Percentiles rank a stretch among this genome's conserved stretches.
phyloP scores from a whole-genome alignment of 768 basidiomycete genomes.

The Suillus luteus region DNA sequence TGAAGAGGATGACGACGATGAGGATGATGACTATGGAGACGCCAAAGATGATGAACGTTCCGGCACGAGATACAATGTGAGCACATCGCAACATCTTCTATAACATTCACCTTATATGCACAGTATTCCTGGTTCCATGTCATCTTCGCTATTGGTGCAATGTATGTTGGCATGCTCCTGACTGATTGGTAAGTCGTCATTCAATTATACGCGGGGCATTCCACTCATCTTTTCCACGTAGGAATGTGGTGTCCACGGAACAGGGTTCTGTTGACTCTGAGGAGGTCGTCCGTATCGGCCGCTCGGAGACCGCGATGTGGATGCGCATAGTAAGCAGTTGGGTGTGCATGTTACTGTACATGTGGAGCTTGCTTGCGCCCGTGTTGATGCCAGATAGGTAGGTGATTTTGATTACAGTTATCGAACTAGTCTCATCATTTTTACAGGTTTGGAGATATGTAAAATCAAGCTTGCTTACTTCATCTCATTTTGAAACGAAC shows the following conservation, averaged over 20 bases:
- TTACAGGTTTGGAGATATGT: constrained; percentile 30
- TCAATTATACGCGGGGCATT: constrained; percentile 10
- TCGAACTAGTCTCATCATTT: constrained; percentile 1
- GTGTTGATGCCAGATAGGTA: constrained; percentile 90
- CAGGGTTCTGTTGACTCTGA: constrained; percentile 53
- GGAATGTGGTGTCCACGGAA: constrained; percentile 73
- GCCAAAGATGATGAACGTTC: constrained; percentile 89
- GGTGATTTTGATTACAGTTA: constrained; percentile 25
- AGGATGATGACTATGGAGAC: constrained; percentile 75
- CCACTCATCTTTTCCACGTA: constrained; percentile 28
- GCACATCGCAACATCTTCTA: constrained; percentile 23
- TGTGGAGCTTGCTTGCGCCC: constrained; percentile 88
- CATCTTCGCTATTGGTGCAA: constrained; percentile 92
- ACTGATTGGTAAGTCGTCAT: constrained; percentile 84
- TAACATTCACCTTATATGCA: not conserved
- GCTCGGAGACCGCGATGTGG: constrained; percentile 98
- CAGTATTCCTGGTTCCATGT: constrained; percentile 99
- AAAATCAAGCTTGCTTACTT: constrained; percentile 2
- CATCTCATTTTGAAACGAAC: not conserved
- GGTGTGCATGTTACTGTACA: constrained; percentile 86
- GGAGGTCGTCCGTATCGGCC: constrained; percentile 86
- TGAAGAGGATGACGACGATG: constrained; percentile 70
- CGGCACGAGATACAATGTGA: constrained; percentile 92
- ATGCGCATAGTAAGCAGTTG: constrained; percentile 96
- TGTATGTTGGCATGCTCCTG: constrained; percentile 97